A percentile compares a stretch with the other conserved stretches of the same genome.
phyloP scores from a whole-genome alignment of 129 eudicot species.

The Kitagawia praeruptora region DNA sequence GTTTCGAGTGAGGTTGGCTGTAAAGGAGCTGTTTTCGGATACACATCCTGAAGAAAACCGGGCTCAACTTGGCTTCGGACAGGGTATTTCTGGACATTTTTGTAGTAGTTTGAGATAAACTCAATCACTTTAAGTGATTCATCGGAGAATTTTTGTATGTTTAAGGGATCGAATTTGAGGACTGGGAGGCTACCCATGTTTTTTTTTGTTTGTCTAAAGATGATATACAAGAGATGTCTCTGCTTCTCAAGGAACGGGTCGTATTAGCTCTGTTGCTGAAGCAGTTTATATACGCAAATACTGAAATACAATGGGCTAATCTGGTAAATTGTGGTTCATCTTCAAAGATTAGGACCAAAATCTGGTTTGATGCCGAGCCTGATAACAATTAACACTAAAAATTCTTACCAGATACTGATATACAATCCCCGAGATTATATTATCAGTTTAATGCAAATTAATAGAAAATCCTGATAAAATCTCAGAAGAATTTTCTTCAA shows the following conservation, averaged over 20 bases:
- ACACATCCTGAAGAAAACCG: constrained; percentile 20
- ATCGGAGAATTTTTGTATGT: background rate
- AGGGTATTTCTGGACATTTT: constrained; percentile 24
- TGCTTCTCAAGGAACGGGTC: background rate
- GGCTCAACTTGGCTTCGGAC: constrained; percentile 40
- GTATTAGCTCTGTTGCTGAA: background rate
- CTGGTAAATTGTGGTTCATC: background rate
- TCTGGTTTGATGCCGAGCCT: background rate
- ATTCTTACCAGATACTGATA: too few relatives aligned
- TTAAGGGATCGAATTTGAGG: background rate
- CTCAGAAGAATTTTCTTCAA: too few relatives aligned
- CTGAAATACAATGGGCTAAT: too few relatives aligned
- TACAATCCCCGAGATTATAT: too few relatives aligned
- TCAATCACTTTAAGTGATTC: background rate
- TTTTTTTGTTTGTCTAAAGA: background rate
- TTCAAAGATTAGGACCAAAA: too few relatives aligned
- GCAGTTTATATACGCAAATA: background rate
- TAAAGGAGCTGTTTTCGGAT: constrained; percentile 23
- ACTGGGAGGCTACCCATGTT: constrained; percentile 2
- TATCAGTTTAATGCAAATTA: too few relatives aligned
- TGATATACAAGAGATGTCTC: background rate
- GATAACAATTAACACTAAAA: too few relatives aligned
- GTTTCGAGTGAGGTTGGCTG: constrained; percentile 27
- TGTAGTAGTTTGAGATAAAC: constrained; percentile 19
- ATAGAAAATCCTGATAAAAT: too few relatives aligned